Percentiles rank a stretch among this genome's conserved stretches.
phyloP scores from a whole-genome alignment of 2,329 filamentous ascomycete species.

The Truncatella angustata region DNA sequence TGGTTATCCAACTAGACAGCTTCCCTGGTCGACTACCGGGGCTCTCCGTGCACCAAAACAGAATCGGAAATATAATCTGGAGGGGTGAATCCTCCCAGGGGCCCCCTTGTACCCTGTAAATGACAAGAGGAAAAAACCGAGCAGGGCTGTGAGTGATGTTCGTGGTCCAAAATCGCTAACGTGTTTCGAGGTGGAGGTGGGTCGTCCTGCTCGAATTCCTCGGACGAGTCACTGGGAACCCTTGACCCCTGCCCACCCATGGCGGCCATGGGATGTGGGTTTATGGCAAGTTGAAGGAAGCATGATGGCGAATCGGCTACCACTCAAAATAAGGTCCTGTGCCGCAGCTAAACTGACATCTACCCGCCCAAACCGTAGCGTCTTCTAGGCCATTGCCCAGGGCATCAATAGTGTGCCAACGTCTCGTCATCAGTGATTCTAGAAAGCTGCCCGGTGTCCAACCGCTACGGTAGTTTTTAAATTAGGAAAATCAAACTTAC shows the following conservation, averaged over 20 bases:
- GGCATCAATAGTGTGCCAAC: neutral
- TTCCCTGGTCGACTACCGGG: constrained; percentile 31
- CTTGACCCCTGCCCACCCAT: constrained; percentile 19
- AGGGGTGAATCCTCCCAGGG: constrained; percentile 33
- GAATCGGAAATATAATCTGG: constrained; percentile 50
- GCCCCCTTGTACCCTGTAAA: constrained; percentile 31
- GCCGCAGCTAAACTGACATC: constrained; percentile 12
- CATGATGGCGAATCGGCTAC: constrained; percentile 14
- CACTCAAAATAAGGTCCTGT: constrained; percentile 11
- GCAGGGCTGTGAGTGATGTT: constrained; percentile 34
- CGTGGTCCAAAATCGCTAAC: constrained; percentile 28
- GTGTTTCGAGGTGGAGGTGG: constrained; percentile 31
- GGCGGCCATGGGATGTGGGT: neutral
- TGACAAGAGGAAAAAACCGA: constrained; percentile 34
- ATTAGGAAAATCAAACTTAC: no score
- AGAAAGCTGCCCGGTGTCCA: neutral
- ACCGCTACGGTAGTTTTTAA: neutral
- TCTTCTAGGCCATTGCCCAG: neutral
- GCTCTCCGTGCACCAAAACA: constrained; percentile 45
- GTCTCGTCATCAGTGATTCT: neutral
- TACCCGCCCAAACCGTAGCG: neutral
- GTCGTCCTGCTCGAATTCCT: constrained; percentile 21
- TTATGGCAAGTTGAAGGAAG: neutral
- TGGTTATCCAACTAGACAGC: constrained; percentile 23
- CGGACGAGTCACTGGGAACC: constrained; percentile 24